Percentiles rank a stretch among this genome's conserved stretches.
These are phyloP conservation scores for Glebionis coronaria DNA, from an alignment of 129 eudicot genomes.

Conservation along the genomic window DNA sequence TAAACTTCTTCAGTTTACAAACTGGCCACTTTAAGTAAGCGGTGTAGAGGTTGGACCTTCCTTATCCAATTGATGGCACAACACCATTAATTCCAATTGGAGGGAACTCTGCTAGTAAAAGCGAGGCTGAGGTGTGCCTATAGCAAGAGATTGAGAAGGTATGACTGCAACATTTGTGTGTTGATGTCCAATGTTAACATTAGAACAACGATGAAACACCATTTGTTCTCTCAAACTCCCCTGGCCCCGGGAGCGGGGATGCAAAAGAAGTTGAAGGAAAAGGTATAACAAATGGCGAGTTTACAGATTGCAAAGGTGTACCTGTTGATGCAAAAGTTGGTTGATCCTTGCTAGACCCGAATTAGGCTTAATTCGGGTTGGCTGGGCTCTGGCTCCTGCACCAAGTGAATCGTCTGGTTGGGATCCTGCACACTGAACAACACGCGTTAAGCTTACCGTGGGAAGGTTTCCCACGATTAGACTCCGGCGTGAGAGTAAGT, in stretches of 20 bases:
- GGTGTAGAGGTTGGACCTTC: slow-evolving; percentile 73
- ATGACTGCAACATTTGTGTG: slow-evolving; percentile 43
- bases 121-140: slow-evolving; percentile 96
- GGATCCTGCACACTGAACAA: too few relatives aligned
- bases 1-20: too few relatives aligned
- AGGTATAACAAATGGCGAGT: slow-evolving; percentile 69
- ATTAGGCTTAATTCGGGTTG: too few relatives aligned
- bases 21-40: slow-evolving; percentile 77
- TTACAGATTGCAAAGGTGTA: slow-evolving; percentile 58
- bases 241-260: slow-evolving; percentile 60
- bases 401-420: too few relatives aligned
- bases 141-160: slow-evolving; percentile 67
- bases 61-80: slow-evolving; percentile 46
- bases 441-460: too few relatives aligned
- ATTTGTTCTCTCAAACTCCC: slow-evolving; percentile 48
- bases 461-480: too few relatives aligned
- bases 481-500: too few relatives aligned
- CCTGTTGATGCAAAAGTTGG: too few relatives aligned
- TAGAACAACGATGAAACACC: slow-evolving; percentile 55
- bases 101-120: slow-evolving; percentile 84
- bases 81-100: slow-evolving; percentile 64
- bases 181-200: slow-evolving; percentile 55
- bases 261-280: slow-evolving; percentile 78
- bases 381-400: too few relatives aligned
- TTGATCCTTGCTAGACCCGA: too few relatives aligned